Conservation (phyloP, 805 yeast genomes). For the Hanseniaspora singularis region DNA sequence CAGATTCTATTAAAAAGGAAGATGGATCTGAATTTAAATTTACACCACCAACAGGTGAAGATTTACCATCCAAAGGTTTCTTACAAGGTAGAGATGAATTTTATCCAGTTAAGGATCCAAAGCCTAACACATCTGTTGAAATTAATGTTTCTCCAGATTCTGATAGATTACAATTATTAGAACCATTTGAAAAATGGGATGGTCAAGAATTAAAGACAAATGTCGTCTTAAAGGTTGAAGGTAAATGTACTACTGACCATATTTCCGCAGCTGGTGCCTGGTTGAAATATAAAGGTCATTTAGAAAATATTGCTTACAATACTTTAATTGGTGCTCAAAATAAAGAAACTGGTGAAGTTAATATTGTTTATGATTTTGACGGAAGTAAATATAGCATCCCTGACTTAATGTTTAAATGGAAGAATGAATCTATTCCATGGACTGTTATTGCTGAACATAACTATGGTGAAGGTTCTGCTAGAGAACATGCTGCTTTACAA, state of each 20-base stretch:
- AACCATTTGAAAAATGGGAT: constrained; percentile 78
- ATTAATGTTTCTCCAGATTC: constrained; percentile 76
- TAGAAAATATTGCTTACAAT: constrained; percentile 89
- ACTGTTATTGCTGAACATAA: constrained; percentile 93
- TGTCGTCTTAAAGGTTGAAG: constrained; percentile 82
- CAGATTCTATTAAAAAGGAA: constrained; percentile 63
- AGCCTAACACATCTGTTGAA: constrained; percentile 45
- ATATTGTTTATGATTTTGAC: constrained; percentile 75
- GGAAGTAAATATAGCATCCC: constrained; percentile 74
- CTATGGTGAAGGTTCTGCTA: constrained; percentile 98
- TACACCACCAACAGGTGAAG: constrained; percentile 68
- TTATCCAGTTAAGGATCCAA: constrained; percentile 62
- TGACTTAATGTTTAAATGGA: constrained; percentile 95
- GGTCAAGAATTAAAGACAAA: constrained; percentile 70
- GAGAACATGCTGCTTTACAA: constrained; percentile 96
- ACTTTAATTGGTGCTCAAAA: constrained; percentile 95
- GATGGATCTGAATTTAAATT: constrained; percentile 69
- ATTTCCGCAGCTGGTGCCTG: constrained; percentile 98
- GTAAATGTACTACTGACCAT: constrained; percentile 97
- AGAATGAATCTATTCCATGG: constrained; percentile 76
- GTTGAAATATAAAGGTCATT: constrained; percentile 96
- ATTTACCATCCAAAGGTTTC: constrained; percentile 71
- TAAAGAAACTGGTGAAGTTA: constrained; percentile 93
- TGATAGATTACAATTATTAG: constrained; percentile 80
- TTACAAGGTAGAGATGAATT: constrained; percentile 60